Conservation (phyloP, 352 stramenopile genomes). For the Pythium pectinolyticum region DNA sequence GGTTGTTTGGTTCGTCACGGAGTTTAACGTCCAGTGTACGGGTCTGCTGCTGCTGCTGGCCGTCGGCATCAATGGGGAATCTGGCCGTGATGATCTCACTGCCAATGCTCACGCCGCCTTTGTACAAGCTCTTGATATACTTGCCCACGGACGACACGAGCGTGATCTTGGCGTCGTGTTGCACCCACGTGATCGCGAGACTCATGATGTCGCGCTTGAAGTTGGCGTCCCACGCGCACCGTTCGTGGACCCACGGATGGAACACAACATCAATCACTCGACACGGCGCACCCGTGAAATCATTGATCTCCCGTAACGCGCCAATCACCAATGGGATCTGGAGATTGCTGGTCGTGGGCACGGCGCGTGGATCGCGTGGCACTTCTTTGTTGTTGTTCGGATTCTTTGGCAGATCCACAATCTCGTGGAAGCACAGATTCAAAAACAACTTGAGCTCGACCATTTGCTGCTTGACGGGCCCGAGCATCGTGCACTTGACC, state of each 20-base stretch:
- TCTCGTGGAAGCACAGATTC: constrained; percentile 73
- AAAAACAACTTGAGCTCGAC: constrained; percentile 74
- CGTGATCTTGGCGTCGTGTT: constrained; percentile 53
- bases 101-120: constrained; percentile 59
- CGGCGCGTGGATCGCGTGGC: constrained; percentile 51
- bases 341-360: constrained; percentile 73
- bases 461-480: constrained; percentile 59
- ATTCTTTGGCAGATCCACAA: constrained; percentile 75
- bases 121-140: constrained; percentile 86
- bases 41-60: constrained; percentile 31
- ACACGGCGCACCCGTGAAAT: constrained; percentile 45
- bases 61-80: constrained; percentile 61
- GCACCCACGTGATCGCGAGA: constrained; percentile 75
- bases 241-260: constrained; percentile 74
- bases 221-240: constrained; percentile 66
- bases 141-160: constrained; percentile 45
- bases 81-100: constrained; percentile 76
- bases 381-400: constrained; percentile 65
- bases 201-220: constrained; percentile 86
- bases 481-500: constrained; percentile 66
- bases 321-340: constrained; percentile 76
- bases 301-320: constrained; percentile 48
- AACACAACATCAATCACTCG: constrained; percentile 75
- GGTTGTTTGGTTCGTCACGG: constrained; percentile 5
- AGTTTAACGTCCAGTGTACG: constrained; percentile 22